These are phyloP conservation scores for Babesia bovis DNA, from an alignment of 169 alveolate species.

Conservation along the genomic window DNA sequence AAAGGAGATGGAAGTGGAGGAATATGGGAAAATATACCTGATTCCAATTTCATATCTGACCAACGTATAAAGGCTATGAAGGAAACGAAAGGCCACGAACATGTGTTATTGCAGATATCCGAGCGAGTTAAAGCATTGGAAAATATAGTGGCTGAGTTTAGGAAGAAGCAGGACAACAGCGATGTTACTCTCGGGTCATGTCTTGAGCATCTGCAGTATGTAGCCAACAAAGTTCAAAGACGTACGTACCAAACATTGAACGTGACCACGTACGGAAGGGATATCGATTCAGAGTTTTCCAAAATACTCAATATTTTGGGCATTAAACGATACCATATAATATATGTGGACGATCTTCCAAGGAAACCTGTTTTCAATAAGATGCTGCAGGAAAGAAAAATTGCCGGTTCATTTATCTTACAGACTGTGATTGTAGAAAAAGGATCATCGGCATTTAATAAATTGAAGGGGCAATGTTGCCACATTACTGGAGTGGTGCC, in stretches of 20 bases:
- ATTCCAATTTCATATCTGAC: background rate
- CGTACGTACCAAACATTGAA: background rate
- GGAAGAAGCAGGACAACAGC: slow-evolving; percentile 8
- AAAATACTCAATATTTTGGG: background rate
- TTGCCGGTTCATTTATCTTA: background rate
- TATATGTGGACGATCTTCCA: background rate
- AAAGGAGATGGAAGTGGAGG: background rate
- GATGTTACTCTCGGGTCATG: slow-evolving; percentile 13
- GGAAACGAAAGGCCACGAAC: slow-evolving; percentile 30
- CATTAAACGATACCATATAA: background rate
- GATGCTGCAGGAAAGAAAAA: background rate
- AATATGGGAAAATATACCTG: background rate
- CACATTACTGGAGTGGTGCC: background rate
- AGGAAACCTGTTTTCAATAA: background rate
- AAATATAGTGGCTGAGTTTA: slow-evolving; percentile 32
- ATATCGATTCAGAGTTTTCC: background rate
- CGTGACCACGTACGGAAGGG: background rate
- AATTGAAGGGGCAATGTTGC: background rate
- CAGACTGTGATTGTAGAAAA: background rate
- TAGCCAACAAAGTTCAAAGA: slow-evolving; percentile 4
- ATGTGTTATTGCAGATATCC: slow-evolving; percentile 57
- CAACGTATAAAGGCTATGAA: background rate
- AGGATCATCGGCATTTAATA: background rate
- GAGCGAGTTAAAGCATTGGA: slow-evolving; percentile 58
- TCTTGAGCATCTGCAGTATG: background rate